Evolutionary conservation across 1,139 yeast species (phyloP), one percentile per base, ranked within the genome.

Genomic region (Debaryomyces coudertii): DNA sequence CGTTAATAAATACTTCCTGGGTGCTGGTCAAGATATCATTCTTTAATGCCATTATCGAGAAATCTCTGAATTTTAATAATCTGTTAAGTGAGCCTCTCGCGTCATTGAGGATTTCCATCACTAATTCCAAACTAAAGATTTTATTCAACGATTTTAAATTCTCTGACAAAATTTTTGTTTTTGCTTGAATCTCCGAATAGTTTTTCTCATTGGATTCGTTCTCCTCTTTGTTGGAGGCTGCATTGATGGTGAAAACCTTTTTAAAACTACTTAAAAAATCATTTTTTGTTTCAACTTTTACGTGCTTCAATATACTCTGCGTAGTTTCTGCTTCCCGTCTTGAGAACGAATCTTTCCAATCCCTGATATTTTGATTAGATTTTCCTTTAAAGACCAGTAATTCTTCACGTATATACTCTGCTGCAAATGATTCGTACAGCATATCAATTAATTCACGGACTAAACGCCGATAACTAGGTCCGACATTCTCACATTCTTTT

Each of bases 1-100:
- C 77, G 40, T 79, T 80, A 15, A 84, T 82, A 59, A 90, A 93
- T 1, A 90, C 71, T 22, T 77, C 77, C 64, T 87, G 80, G 50
- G 71, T 67, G 2, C 74, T 55, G 6, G 69, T 58, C 47, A 62
- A 60, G 2, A 74, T 60, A 40, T 69, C 75, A 28, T 56, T 53
- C 39, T 63, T 56, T 15, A 69, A 55, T 2, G 73, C 58, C 9
- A 65, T 61, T 15, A 74, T 71, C 4, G 75, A 57, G 47, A 61
- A 72, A 1, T 62, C 61, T 38, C 63, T 65, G 48, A 76, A 73
- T 38, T 58, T 61, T 39, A 63, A 52, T 29, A 76, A 61, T 28
- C 78, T 54, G 29, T 62, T 60, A 20, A 75, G 56, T 0, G 76
- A 62, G 7, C 54, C 51, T 48, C 66, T 70, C n/a, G 77, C 76